A percentile compares a stretch with the other conserved stretches of the same genome.
Conservation (phyloP, 306 rosid genomes). For the Pachyrhizus erosus region DNA sequence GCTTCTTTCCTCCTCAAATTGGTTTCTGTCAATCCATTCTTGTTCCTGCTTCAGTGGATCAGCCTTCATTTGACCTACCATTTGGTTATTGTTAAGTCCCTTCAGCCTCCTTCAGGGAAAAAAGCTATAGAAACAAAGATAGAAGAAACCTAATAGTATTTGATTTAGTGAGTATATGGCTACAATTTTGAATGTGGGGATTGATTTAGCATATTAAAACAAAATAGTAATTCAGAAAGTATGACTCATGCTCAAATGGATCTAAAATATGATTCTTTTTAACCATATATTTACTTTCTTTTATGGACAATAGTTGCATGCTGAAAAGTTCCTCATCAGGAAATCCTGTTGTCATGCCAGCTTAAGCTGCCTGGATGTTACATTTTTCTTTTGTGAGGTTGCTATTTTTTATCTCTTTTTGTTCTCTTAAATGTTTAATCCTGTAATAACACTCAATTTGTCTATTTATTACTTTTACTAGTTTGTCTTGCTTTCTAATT, state of each 20-base stretch:
- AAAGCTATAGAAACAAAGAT: background rate
- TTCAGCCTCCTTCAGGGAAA: background rate
- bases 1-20: conserved; percentile 2
- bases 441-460: background rate
- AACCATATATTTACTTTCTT: background rate
- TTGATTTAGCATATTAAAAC: background rate
- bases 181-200: conserved; percentile 14
- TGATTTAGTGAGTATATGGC: conserved; percentile 8
- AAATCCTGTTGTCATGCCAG: conserved; percentile 56
- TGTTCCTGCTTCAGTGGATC: background rate
- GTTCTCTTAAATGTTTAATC: conserved; percentile 34
- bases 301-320: conserved; percentile 8
- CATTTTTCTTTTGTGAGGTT: background rate
- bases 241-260: conserved; percentile 6
- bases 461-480: background rate
- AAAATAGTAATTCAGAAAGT: background rate
- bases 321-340: conserved; percentile 40
- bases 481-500: background rate
- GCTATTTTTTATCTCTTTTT: background rate
- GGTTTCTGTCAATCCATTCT: conserved; percentile 11
- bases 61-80: conserved; percentile 41
- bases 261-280: background rate
- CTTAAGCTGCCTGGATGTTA: conserved; percentile 41
- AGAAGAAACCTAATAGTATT: background rate
- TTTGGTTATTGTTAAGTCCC: conserved; percentile 27